Evolutionary conservation across 768 basidiomycete genomes (phyloP).

Genomic region (Tylopilus vinaceipallidus): DNA sequence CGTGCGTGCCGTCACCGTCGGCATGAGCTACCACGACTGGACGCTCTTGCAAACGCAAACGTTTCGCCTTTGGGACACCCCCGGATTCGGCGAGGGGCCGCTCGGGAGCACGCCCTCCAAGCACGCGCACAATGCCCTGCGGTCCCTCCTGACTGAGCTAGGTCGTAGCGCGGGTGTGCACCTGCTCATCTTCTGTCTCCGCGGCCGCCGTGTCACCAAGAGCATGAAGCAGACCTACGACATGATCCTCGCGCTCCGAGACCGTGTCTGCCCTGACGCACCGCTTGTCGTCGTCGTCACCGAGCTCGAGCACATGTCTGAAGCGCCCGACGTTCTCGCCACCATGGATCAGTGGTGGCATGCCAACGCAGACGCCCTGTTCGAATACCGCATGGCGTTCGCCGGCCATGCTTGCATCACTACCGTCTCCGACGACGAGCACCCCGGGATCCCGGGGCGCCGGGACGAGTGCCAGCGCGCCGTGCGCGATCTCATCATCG

Average conservation of each 20-base stretch:
- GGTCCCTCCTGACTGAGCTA: slow-evolving; percentile 23
- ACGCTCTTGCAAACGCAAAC: slow-evolving; percentile 18
- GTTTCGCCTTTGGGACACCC: slow-evolving; percentile 28
- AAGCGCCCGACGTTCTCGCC: slow-evolving; percentile 3
- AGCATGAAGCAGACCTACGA: slow-evolving; percentile 23
- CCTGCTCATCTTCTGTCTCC: slow-evolving; percentile 21
- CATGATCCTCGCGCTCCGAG: slow-evolving; percentile 14
- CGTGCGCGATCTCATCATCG: slow-evolving; percentile 23
- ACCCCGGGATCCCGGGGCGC: slow-evolving; percentile 17
- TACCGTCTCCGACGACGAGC: slow-evolving; percentile 18
- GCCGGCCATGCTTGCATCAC: slow-evolving; percentile 24
- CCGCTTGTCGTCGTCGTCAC: slow-evolving; percentile 22
- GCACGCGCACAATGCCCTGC: slow-evolving; percentile 19
- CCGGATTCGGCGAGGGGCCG: slow-evolving; percentile 18
- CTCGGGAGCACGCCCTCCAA: slow-evolving; percentile 7
- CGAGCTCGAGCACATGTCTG: slow-evolving; percentile 15
- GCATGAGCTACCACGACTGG: slow-evolving; percentile 27
- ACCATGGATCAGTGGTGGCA: slow-evolving; percentile 26
- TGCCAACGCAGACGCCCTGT: slow-evolving; percentile 11
- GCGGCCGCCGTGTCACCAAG: slow-evolving; percentile 18
- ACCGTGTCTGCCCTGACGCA: slow-evolving; percentile 15
- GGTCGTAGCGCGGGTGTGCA: slow-evolving; percentile 14
- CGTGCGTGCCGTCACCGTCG: slow-evolving; percentile 17
- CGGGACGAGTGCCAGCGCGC: slow-evolving; percentile 23
- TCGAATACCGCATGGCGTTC: slow-evolving; percentile 11